A percentile compares a stretch with the other conserved stretches of the same genome.
phyloP scores from a whole-genome alignment of 176 grass and related monocot genomes.

The Elaeis guineensis region DNA sequence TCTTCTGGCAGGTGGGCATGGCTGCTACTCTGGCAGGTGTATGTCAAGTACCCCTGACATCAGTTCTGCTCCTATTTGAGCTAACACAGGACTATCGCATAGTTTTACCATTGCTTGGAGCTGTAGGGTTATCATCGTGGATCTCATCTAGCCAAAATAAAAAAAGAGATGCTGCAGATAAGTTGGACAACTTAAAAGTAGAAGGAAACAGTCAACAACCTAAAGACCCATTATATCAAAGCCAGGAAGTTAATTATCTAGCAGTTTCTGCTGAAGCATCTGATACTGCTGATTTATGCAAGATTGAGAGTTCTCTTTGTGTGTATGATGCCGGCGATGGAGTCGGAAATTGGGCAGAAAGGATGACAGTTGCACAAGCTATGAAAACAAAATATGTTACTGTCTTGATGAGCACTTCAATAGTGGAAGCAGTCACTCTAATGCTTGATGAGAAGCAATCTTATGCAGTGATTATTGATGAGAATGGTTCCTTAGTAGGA shows the following conservation, averaged over 20 bases:
- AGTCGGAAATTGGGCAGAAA: conserved; percentile 27
- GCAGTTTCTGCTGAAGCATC: conserved; percentile 18
- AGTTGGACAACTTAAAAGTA: conserved; percentile 12
- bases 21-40: conserved; percentile 89
- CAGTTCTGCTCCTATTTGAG: conserved; percentile 88
- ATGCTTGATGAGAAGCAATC: conserved; percentile 62
- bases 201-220: conserved; percentile 21
- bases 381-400: conserved; percentile 68
- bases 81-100: conserved; percentile 93
- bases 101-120: conserved; percentile 89
- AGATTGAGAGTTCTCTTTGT: conserved; percentile 73
- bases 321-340: conserved; percentile 40
- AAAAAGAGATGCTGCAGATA: conserved; percentile 31
- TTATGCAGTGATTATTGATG: conserved; percentile 50
- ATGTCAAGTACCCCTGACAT: conserved; percentile 87
- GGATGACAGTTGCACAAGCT: conserved; percentile 53
- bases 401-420: conserved; percentile 38
- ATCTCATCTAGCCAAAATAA: conserved; percentile 66
- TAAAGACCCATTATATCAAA: conserved; percentile 3
- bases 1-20: conserved; percentile 75
- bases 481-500: conserved; percentile 30
- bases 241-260: conserved; percentile 10
- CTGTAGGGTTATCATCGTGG: conserved; percentile 95
- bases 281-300: conserved; percentile 40
- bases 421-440: conserved; percentile 48